Evolutionary conservation across 139 green algal genomes (phyloP), one percentile per base, ranked within the genome.

Genomic region (Picochlorum sp.): DNA sequence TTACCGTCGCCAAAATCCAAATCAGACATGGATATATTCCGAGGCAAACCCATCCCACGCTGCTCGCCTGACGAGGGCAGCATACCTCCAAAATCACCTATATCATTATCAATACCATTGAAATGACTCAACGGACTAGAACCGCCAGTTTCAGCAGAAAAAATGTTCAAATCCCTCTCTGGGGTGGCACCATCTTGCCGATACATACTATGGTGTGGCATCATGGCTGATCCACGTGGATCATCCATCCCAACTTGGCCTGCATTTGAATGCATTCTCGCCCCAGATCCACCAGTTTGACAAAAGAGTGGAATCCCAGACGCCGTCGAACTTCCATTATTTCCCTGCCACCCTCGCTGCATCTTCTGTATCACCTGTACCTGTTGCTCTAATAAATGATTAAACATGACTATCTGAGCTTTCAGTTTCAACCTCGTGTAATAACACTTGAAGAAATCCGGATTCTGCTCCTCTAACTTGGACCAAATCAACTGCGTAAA

Each of bases 381-480:
- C 64, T 96, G 89, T 73, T 95, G 84, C 66, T 95, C 83, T 57
- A 95, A 71, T 8, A 96, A 78, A 71, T 92, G 76, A 80, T 97
- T 97, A 79, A 96, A 97, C 75, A 92, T 83, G 23, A 92, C 71
- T 21, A 97, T 88, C 74, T 96, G 87, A 54, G 89, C 85, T 68
- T 92, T 94, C 5, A 96, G 65, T 61, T 90, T 88, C 18, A 94
- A 72, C 2, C 87, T 80, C 18, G 87, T 80, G 73, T 95, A 82
- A 82, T 97, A 97, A 82, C 82, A 78, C 47, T 38, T 38, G n/a
- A 64, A 72, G 23, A 66, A 58, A 23, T 70, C 67, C 18, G 83
- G 75, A 65, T 97, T 97, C 65, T 96, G 84, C 72, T 95, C 87
- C 74, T 97, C 90, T 41, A 97, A 85, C 74, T 96, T 96, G 66